Evolutionary conservation across 108 stramenopile genomes (phyloP), one percentile per base, ranked within the genome.

Genomic region (Chaetoceros muelleri): DNA sequence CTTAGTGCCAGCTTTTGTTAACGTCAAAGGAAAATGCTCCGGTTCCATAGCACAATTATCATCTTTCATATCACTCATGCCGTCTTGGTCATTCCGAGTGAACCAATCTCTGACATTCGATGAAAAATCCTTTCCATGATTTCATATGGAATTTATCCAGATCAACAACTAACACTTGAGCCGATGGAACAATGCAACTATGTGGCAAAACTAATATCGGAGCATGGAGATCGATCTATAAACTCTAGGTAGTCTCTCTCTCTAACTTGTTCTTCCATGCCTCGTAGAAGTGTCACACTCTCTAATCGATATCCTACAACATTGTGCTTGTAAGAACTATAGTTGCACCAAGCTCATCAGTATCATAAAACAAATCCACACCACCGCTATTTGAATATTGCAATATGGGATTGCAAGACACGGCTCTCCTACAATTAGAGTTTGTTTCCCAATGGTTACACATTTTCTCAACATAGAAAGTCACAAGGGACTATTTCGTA

Each of bases 321-420:
- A 58, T 47, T 5, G 62, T 50, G 16, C 53, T 29, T 56, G 55
- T 8, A 45, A 45, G 20, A 0, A 57, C 40, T 48, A 63, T 47
- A 3, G 62, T 34, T 55, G 52, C 49, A 8, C 48, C 53, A 2
- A 71, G 74, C 59, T 65, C 65, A 20, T 60, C 69, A 2, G 89
- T 83, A 66, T 90, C 89, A 59, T 80, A 90, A 46, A 90, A 90
- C 28, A 86, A 54, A 57, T 90, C 89, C 22, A 82, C 83, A 3
- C 82, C 81, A 24, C 89, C 89, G 44, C 72, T 74, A 16, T 76
- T 13, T 22, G 80, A 84, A 48, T 86, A 55, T 18, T 74, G 62
- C 52, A 90, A 63, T 18, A 86, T 64, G 44, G 85, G 85, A 63
- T 90, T 91, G 2, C 46, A 28, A 16, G 22, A 31, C 22, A 49